Conservation (phyloP, 106 monocot genomes). For the Triglochin maritima region DNA sequence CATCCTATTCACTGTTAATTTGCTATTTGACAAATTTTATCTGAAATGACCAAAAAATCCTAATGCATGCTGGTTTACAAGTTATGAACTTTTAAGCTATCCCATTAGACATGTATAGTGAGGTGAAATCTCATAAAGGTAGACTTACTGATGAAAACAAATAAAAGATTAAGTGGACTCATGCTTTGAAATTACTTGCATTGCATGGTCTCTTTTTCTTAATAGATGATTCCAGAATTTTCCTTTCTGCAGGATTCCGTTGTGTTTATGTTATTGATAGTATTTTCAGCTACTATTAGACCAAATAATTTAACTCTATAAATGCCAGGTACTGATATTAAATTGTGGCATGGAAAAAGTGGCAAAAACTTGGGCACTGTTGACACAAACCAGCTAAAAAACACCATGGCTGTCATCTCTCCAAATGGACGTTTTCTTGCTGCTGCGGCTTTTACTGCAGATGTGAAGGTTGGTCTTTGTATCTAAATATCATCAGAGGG, state of each 20-base stretch:
- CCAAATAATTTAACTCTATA: not conserved
- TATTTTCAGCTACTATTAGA: not conserved
- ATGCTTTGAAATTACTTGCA: too few relatives aligned
- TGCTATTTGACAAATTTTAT: too few relatives aligned
- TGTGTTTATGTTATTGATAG: not conserved
- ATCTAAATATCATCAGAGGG: not conserved
- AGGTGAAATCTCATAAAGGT: too few relatives aligned
- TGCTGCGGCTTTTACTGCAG: conserved; percentile 99
- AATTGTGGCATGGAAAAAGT: conserved; percentile 95
- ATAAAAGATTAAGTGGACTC: too few relatives aligned
- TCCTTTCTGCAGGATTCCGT: too few relatives aligned
- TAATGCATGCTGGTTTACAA: too few relatives aligned
- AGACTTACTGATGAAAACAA: too few relatives aligned
- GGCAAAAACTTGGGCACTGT: conserved; percentile 87
- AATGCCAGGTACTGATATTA: conserved; percentile 79
- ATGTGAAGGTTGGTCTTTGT: conserved; percentile 71
- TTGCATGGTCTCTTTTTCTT: not conserved
- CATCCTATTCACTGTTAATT: too few relatives aligned
- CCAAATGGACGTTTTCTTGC: conserved; percentile 96
- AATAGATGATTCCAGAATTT: not conserved
- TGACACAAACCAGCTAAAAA: conserved; percentile 95
- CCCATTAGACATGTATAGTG: too few relatives aligned
- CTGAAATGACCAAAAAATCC: too few relatives aligned
- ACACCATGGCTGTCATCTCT: conserved; percentile 88
- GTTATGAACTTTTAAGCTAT: too few relatives aligned